Evolutionary conservation across 345 rosid genomes (phyloP).

Genomic region (Syzygium aqueum): DNA sequence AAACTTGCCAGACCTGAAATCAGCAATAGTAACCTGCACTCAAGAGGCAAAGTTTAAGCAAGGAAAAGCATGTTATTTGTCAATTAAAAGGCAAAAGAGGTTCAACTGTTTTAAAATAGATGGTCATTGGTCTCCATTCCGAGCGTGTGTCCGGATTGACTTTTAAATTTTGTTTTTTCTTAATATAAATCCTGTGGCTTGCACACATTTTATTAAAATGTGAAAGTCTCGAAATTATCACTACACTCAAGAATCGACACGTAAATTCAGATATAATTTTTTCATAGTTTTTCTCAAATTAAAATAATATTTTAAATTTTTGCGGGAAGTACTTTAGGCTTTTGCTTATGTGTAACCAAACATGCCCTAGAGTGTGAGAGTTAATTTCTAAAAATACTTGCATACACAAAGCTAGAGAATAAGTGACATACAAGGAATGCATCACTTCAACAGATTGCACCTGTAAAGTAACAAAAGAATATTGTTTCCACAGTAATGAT

Average conservation of each 20-base stretch:
- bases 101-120: not conserved
- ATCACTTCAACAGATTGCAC: not conserved
- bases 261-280: not conserved
- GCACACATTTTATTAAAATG: not conserved
- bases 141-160: not conserved
- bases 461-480: not conserved
- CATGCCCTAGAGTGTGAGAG: not conserved
- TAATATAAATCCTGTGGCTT: not conserved
- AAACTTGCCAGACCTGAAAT: conserved; percentile 88
- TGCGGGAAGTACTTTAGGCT: not conserved
- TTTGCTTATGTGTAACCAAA: not conserved
- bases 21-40: conserved; percentile 72
- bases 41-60: conserved; percentile 1
- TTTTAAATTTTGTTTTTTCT: not conserved
- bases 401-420: not conserved
- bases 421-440: not conserved
- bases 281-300: not conserved
- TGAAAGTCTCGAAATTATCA: not conserved
- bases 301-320: not conserved
- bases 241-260: not conserved
- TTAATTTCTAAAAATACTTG: not conserved
- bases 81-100: not conserved
- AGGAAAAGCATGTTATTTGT: not conserved
- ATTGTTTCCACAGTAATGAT: not conserved
- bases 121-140: not conserved